phyloP scores from a whole-genome alignment of 768 basidiomycete genomes.

The Serpula lacrymans region DNA sequence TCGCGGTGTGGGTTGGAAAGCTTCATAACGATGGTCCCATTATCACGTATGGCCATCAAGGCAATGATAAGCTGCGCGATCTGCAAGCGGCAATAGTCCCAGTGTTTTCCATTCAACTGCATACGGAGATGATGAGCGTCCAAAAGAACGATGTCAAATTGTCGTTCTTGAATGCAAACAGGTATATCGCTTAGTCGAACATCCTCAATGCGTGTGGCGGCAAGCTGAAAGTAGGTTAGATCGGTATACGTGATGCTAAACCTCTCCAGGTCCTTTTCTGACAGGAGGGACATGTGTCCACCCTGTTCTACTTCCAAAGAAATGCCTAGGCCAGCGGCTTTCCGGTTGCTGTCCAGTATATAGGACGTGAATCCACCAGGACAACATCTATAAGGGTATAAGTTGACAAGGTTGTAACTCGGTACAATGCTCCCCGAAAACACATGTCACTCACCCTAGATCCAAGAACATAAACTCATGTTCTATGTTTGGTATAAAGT shows the following conservation, averaged over 20 bases:
- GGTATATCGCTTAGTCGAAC: no score
- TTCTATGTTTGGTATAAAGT: no score
- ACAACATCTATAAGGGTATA: conserved; percentile 18
- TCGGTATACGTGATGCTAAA: conserved; percentile 23
- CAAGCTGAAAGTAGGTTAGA: conserved; percentile 19
- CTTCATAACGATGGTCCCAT: conserved; percentile 30
- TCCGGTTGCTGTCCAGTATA: conserved; percentile 21
- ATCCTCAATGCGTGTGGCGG: not conserved
- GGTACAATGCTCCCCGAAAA: no score
- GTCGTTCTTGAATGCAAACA: no score
- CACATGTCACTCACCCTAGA: conserved; percentile 22
- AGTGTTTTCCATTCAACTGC: conserved; percentile 5
- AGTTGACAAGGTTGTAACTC: not conserved
- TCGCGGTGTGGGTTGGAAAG: conserved; percentile 26
- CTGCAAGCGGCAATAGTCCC: conserved; percentile 21
- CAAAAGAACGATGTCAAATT: conserved; percentile 28
- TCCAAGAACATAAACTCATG: conserved; percentile 26
- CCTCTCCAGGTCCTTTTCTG: conserved; percentile 14
- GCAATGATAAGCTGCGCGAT: conserved; percentile 30
- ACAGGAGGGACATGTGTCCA: conserved; percentile 22
- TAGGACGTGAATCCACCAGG: conserved; percentile 30
- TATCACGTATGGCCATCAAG: conserved; percentile 16
- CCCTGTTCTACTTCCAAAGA: conserved; percentile 22
- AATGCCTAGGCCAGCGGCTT: conserved; percentile 20
- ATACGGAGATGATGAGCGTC: conserved; percentile 32